Evolutionary conservation across 1,284 basidiomycete genomes (phyloP), one percentile per base, ranked within the genome.

Genomic region (Boletus smithii): DNA sequence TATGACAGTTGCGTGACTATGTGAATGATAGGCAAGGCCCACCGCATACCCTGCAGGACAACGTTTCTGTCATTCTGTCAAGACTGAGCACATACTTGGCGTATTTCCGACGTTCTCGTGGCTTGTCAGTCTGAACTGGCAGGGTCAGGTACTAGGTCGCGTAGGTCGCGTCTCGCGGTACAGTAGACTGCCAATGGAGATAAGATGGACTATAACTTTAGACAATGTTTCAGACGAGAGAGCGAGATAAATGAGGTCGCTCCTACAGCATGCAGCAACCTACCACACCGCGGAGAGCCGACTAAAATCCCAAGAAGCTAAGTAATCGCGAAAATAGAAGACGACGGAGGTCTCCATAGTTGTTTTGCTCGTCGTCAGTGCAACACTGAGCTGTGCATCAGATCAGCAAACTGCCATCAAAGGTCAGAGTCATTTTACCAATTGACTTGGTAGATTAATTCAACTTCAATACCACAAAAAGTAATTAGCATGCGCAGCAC

Each of bases 261-360:
- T 23, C 18, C 23, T 30, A 17, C 18, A 29, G 8, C 34, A 42
- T 38, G 31, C 48, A 46, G 24, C 17, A 43, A 18, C 44, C 24
- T 29, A 47, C 43, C 29, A 34, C 36, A 45, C 63, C 63, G 58
- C 60, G 63, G 58, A 65, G 39, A 44, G 46, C 60, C 58, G 60
- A 48, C 46, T 20, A 49, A 53, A 40, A 30, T 42, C 58, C 50
- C 51, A 49, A 46, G 50, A 61, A 51, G 29, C 26, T 13, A n/a
- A n/a, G n/a, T n/a, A 42, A 38, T 45, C 29, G 31, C 17, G 49
- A 46, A 48, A 45, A 62, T 46, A 45, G 52, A 62, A 44, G 34
- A 47, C 32, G 30, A 42, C 33, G 16, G 27, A 36, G 20, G 31
- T 39, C 35, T 20, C 38, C 26, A 14, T 22, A 14, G 29, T 18